These are phyloP conservation scores for Rhododendron griersonianum DNA, from an alignment of 148 eudicot genomes.

Conservation along the genomic window DNA sequence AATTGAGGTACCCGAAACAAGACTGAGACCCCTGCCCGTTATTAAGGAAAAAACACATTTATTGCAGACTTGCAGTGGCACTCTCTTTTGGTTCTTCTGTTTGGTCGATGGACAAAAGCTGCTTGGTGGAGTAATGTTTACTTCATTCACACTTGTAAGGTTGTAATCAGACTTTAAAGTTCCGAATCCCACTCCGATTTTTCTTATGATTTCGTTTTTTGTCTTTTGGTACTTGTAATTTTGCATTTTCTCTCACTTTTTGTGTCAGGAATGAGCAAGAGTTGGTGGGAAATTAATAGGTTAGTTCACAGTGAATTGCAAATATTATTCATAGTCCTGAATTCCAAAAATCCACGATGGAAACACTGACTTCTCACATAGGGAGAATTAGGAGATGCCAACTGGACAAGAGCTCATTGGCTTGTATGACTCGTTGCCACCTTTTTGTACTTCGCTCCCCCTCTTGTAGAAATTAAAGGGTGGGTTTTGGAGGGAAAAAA, in stretches of 20 bases:
- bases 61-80: background rate
- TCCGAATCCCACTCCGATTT: background rate
- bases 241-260: background rate
- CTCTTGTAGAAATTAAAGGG: too few relatives aligned
- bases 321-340: too few relatives aligned
- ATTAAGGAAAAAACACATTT: background rate
- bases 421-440: too few relatives aligned
- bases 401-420: too few relatives aligned
- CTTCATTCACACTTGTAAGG: background rate
- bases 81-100: background rate
- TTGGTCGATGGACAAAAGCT: background rate
- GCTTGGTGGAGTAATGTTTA: background rate
- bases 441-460: too few relatives aligned
- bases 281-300: too few relatives aligned
- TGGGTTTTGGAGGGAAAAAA: too few relatives aligned
- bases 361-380: too few relatives aligned
- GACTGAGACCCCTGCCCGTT: background rate
- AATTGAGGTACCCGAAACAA: background rate
- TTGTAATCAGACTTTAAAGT: background rate
- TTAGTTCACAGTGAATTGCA: too few relatives aligned
- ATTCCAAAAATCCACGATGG: too few relatives aligned
- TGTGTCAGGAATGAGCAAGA: background rate
- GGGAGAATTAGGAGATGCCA: too few relatives aligned
- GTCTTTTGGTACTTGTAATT: background rate
- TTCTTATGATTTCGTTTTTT: background rate